Conservation (phyloP, 2,329 filamentous ascomycete species). For the Aspergillus fumigatiaffinis region DNA sequence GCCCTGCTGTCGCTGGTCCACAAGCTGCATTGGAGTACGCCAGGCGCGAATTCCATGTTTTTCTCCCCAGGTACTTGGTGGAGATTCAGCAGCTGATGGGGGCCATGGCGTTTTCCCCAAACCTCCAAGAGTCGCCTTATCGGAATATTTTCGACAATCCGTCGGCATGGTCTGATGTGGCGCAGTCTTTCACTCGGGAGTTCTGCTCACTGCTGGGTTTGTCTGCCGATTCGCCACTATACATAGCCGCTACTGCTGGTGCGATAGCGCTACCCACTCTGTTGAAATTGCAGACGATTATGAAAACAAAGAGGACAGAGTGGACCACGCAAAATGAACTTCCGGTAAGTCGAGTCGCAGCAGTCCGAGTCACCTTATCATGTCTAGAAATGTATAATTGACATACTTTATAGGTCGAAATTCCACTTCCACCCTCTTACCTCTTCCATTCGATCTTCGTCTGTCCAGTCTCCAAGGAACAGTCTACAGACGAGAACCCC, state of each 20-base stretch:
- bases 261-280: constrained; percentile 86
- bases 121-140: constrained; percentile 75
- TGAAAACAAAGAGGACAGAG: constrained; percentile 84
- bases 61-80: constrained; percentile 67
- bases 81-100: constrained; percentile 80
- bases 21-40: constrained; percentile 70
- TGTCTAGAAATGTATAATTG: neutral
- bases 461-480: constrained; percentile 94
- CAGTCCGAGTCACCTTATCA: neutral
- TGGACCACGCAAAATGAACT: constrained; percentile 93
- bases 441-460: constrained; percentile 95
- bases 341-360: constrained; percentile 58
- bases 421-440: constrained; percentile 60
- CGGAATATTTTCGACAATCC: constrained; percentile 69
- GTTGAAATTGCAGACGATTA: constrained; percentile 81
- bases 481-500: constrained; percentile 87
- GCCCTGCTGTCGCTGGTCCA: constrained; percentile 27
- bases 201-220: constrained; percentile 90
- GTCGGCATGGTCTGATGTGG: constrained; percentile 75
- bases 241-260: constrained; percentile 87
- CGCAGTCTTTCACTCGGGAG: constrained; percentile 83
- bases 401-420: constrained; percentile 51
- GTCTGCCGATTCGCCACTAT: constrained; percentile 86
- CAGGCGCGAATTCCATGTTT: constrained; percentile 66
- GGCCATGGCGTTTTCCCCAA: constrained; percentile 74